These are phyloP conservation scores for Silene latifolia DNA, from an alignment of 148 eudicot species.

Conservation along the genomic window DNA sequence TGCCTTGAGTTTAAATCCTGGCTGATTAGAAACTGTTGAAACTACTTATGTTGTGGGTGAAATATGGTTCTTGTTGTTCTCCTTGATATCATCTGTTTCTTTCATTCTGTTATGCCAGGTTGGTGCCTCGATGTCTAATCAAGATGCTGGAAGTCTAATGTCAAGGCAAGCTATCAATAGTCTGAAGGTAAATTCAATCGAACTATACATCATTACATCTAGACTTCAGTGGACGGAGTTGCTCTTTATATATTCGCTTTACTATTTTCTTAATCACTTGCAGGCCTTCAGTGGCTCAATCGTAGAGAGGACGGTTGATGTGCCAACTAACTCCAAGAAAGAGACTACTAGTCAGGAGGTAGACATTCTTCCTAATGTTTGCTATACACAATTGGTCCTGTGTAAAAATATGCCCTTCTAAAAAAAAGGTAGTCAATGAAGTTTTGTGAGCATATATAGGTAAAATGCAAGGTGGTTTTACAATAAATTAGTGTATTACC, in stretches of 20 bases:
- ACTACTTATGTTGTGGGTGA: neutral
- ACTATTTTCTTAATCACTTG: conserved; percentile 20
- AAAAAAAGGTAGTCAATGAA: too few species aligned
- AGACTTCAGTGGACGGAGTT: neutral
- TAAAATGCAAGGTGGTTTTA: too few species aligned
- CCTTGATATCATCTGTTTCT: neutral
- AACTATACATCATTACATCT: neutral
- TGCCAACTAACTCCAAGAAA: conserved; percentile 31
- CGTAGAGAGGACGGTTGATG: conserved; percentile 58
- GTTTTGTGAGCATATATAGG: too few species aligned
- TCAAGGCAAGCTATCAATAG: conserved; percentile 27
- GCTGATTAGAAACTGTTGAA: neutral
- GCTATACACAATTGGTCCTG: too few species aligned
- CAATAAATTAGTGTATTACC: too few species aligned
- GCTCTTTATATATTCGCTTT: neutral
- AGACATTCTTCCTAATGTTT: neutral
- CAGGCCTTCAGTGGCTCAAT: conserved; percentile 78
- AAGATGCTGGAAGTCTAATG: conserved; percentile 21
- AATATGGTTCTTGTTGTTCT: neutral
- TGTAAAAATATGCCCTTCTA: too few species aligned
- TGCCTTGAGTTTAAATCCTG: neutral
- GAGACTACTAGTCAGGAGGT: conserved; percentile 47
- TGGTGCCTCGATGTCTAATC: conserved; percentile 18
- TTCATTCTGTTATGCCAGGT: conserved; percentile 25
- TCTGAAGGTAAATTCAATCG: conserved; percentile 33